Evolutionary conservation across 2,329 filamentous ascomycete genomes (phyloP).

Genomic region (Teratosphaeriaceae sp.): DNA sequence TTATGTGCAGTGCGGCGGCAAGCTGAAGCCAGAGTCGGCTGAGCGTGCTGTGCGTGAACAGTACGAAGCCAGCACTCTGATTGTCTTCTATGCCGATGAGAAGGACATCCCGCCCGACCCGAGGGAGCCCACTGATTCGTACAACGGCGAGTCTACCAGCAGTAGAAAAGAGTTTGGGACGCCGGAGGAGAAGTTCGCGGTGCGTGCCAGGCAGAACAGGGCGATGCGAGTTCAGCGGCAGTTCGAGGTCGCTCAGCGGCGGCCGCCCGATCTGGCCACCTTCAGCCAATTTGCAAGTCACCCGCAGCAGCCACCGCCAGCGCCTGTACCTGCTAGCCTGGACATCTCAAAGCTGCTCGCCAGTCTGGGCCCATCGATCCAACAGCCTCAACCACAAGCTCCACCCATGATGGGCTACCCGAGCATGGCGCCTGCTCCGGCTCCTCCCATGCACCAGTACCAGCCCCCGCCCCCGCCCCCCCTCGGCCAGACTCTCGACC

Average conservation of each 20-base stretch:
- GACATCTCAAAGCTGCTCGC: slow-evolving; percentile 19
- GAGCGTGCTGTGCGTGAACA: slow-evolving; percentile 39
- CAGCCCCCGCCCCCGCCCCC: slow-evolving; percentile 8
- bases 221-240: slow-evolving; percentile 10
- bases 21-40: slow-evolving; percentile 31
- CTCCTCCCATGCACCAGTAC: slow-evolving; percentile 3
- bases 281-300: slow-evolving; percentile 13
- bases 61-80: slow-evolving; percentile 40
- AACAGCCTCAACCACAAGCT: slow-evolving; percentile 12
- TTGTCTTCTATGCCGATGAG: slow-evolving; percentile 40
- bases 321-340: slow-evolving; percentile 3
- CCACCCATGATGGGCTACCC: slow-evolving; percentile 1
- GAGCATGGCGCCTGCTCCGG: slow-evolving; percentile 1
- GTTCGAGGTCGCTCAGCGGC: slow-evolving; percentile 7
- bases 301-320: slow-evolving; percentile 13
- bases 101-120: slow-evolving; percentile 43
- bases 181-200: slow-evolving; percentile 24
- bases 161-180: slow-evolving; percentile 33
- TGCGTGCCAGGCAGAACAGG: slow-evolving; percentile 16
- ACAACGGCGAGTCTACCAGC: slow-evolving; percentile 21
- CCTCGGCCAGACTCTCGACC: slow-evolving; percentile 18
- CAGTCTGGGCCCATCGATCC: slow-evolving; percentile 10
- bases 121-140: slow-evolving; percentile 37
- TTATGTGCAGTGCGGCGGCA: slow-evolving; percentile 39
- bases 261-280: slow-evolving; percentile 8